Conservation (phyloP, 768 basidiomycete species). For the Phlegmacium glaucopus region DNA sequence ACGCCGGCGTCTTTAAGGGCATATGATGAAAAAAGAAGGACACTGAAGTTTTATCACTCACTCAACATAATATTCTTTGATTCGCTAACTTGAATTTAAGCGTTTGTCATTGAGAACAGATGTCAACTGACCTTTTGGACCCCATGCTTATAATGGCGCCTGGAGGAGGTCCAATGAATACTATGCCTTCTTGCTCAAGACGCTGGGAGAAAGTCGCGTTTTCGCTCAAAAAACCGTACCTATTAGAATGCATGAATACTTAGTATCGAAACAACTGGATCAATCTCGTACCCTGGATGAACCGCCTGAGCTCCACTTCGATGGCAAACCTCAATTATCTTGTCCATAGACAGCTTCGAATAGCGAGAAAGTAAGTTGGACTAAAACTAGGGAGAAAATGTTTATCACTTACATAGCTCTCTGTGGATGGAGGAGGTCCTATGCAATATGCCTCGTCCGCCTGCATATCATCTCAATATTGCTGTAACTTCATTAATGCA, state of each 20-base stretch:
- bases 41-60: slow-evolving; percentile 26
- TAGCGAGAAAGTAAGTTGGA: background rate
- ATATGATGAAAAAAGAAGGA: background rate
- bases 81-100: slow-evolving; percentile 42
- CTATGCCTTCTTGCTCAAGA: slow-evolving; percentile 74
- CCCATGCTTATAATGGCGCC: slow-evolving; percentile 93
- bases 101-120: background rate
- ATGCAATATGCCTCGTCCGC: slow-evolving; percentile 93
- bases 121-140: slow-evolving; percentile 65
- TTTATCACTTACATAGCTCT: slow-evolving; percentile 74
- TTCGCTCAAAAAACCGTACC: slow-evolving; percentile 91
- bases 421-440: slow-evolving; percentile 83
- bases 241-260: slow-evolving; percentile 19
- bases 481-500: background rate
- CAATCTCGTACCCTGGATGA: slow-evolving; percentile 71
- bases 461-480: slow-evolving; percentile 19
- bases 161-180: slow-evolving; percentile 89
- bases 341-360: slow-evolving; percentile 76
- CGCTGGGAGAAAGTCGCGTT: slow-evolving; percentile 78
- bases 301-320: slow-evolving; percentile 89
- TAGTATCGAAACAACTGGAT: background rate
- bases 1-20: slow-evolving; percentile 68
- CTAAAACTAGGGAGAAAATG: background rate
- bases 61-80: slow-evolving; percentile 94
- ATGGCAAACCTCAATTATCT: slow-evolving; percentile 81